Evolutionary conservation across 352 stramenopile genomes (phyloP), one percentile per base, ranked within the genome.

Genomic region (Phytophthora foliorum): DNA sequence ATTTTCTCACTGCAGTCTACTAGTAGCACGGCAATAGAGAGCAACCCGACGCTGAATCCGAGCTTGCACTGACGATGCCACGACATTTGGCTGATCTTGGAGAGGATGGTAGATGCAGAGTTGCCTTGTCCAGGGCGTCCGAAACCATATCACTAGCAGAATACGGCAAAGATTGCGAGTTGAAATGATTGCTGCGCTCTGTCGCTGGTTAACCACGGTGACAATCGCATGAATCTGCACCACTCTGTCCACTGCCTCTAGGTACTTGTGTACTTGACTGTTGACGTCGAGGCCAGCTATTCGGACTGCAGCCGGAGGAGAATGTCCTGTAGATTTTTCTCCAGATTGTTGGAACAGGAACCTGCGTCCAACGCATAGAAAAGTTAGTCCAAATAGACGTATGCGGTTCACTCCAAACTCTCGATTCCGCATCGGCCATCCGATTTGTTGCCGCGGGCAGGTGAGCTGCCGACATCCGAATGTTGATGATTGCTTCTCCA

Each of bases 381-480:
- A 66, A 63, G 6, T 72, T 72, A 76, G 57, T 62, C 62, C 62
- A 76, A 0, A 10, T 42, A 6, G 31, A 49, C 34, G 2, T 3
- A 52, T 63, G 24, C 4, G 61, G 61, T n/a, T 67, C 56, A 2
- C 21, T 57, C 67, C 71, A 74, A 0, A 63, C 64, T 36, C 68
- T 7, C 1, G 75, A 80, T 0, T 59, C 63, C 1, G 59, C 57
- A 39, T 79, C 72, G 0, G 72, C 69, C 76, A 81, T 74, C 21
- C 7, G 17, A 32, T 84, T 77, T 0, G 44, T 41, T 4, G 51
- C 39, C 0, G 66, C 60, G 0, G 63, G 41, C 0, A 81, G 24
- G 14, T 84, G 75, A 1, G 34, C 34, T 0, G 36, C 48, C 1
- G 49, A 54, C 0, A 79, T 25, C 2, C 67, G 22, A 2, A 79